These are phyloP conservation scores for Isabelozyma gotoi DNA, from an alignment of 805 yeast species.

Conservation along the genomic window DNA sequence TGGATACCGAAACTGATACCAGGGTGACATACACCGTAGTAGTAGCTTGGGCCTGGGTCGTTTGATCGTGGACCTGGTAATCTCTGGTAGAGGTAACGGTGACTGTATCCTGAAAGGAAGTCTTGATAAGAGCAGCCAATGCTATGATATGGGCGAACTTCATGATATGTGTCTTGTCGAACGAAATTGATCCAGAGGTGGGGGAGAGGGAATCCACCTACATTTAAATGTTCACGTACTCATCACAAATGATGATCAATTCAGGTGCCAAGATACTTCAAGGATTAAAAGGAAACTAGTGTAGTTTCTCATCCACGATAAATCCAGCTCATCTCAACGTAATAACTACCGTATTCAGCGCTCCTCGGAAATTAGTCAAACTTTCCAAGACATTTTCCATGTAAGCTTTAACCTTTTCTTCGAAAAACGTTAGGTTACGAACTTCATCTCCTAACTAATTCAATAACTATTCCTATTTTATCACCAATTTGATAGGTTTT, in stretches of 20 bases:
- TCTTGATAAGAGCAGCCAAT: not conserved
- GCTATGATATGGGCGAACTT: not conserved
- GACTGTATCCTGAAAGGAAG: slow-evolving; percentile 3
- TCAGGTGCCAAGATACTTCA: too few species aligned
- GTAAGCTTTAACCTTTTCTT: not conserved
- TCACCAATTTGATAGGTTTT: not conserved
- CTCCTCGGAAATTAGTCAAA: too few species aligned
- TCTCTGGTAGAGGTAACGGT: slow-evolving; percentile 8
- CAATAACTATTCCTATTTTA: not conserved
- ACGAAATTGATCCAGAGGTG: not conserved
- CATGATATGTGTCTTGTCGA: not conserved
- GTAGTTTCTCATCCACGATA: too few species aligned
- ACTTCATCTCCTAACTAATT: too few species aligned
- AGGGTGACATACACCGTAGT: not conserved
- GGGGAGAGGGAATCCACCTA: not conserved
- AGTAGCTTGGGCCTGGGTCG: not conserved
- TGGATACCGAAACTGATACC: not conserved
- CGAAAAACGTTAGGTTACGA: too few species aligned
- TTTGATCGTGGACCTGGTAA: not conserved
- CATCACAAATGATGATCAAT: not conserved
- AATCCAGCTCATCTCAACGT: too few species aligned
- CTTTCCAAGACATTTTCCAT: too few species aligned
- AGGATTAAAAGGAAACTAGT: too few species aligned
- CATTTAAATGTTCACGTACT: not conserved
- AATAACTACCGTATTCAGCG: too few species aligned